Evolutionary conservation across 306 rosid genomes (phyloP).

Genomic region (Dryas octopetala): DNA sequence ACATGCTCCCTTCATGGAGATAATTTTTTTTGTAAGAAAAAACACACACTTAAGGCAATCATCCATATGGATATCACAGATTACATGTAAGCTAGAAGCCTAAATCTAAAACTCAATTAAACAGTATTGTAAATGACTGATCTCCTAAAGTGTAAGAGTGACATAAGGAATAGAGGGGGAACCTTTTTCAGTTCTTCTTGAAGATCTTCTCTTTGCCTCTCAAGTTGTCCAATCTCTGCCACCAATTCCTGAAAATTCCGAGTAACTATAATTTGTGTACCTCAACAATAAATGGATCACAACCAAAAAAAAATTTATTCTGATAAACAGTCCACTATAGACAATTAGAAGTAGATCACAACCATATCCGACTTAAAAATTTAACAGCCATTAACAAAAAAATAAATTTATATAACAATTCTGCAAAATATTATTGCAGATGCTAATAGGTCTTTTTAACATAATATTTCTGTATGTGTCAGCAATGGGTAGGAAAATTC

Average conservation of each 20-base stretch:
- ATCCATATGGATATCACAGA: neutral
- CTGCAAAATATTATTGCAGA: neutral
- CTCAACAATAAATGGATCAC: slow-evolving; percentile 19
- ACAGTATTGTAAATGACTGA: neutral
- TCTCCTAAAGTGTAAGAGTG: neutral
- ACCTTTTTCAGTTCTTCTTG: slow-evolving; percentile 78
- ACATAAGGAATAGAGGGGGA: slow-evolving; percentile 10
- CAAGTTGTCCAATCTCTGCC: slow-evolving; percentile 66
- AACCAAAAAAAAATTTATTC: neutral
- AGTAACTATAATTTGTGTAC: slow-evolving; percentile 9
- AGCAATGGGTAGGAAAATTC: neutral
- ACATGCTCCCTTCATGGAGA: neutral
- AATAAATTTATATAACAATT: neutral
- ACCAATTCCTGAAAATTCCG: slow-evolving; percentile 64
- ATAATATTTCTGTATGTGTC: neutral
- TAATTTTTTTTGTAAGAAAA: neutral
- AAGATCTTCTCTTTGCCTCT: slow-evolving; percentile 67
- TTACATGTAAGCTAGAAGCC: neutral
- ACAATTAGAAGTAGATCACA: neutral
- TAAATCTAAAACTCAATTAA: neutral
- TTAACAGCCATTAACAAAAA: neutral
- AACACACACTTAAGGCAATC: neutral
- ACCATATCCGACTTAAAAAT: neutral
- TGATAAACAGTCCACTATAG: neutral
- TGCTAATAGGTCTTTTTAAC: neutral